Evolutionary conservation across 257 asterid species (phyloP).

Genomic region (Handroanthus guayacan): DNA sequence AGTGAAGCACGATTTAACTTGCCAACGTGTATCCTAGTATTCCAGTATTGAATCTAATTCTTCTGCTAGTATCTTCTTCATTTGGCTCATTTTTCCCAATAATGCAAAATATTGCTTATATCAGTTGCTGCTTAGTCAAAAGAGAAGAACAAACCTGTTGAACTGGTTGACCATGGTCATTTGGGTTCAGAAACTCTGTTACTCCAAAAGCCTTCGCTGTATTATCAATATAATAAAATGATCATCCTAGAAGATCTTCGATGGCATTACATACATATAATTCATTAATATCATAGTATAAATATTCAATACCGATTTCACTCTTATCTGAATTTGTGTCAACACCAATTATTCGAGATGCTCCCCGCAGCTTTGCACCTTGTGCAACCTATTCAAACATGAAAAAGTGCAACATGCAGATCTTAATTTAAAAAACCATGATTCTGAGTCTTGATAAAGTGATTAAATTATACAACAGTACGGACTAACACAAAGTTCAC

Average conservation of each 20-base stretch:
- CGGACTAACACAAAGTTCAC: conserved; percentile 10
- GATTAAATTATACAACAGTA: conserved; percentile 3
- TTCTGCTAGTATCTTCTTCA: conserved; percentile 6
- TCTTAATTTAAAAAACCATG: background rate
- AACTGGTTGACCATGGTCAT: conserved; percentile 77
- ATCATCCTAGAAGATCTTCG: conserved; percentile 15
- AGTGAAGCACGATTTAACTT: background rate
- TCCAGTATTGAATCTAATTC: background rate
- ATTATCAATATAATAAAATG: conserved; percentile 30
- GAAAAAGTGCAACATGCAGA: conserved; percentile 5
- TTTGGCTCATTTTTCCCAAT: background rate
- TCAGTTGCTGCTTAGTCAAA: background rate
- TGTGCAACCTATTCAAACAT: conserved; percentile 76
- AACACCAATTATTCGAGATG: conserved; percentile 86
- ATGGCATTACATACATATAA: conserved; percentile 16
- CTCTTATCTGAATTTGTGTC: conserved; percentile 76
- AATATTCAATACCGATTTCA: conserved; percentile 57
- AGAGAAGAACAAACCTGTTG: conserved; percentile 66
- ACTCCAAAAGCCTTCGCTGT: conserved; percentile 92
- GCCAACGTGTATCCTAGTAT: conserved; percentile 13
- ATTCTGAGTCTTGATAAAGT: conserved; percentile 12
- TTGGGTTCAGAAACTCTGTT: conserved; percentile 81
- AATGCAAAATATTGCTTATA: background rate
- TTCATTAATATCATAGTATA: background rate
- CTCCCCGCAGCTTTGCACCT: conserved; percentile 91